Base-by-base conservation (phyloP, 768 basidiomycete species). In the Termitomyces sp. region DNA sequence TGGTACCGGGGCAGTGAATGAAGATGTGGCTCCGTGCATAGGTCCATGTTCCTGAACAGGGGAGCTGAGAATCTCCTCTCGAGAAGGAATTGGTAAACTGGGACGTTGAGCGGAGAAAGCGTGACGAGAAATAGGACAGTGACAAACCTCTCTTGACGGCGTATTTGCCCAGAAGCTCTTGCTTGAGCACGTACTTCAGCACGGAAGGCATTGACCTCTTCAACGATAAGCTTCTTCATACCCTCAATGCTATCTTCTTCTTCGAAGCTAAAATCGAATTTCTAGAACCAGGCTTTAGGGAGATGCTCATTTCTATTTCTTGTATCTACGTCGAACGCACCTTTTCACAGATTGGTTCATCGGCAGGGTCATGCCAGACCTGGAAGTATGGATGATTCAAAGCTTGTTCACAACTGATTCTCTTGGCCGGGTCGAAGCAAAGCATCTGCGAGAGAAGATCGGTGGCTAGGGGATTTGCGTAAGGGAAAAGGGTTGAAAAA, bases 331-430 rank as follows among this genome's bases (percentile, higher is more conserved):
- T 18, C 42, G 8, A 29, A 73, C 79, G 65, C 64, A 93, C 94
- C 50, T 81, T 71, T 37, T 91, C 85, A 70, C 94, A 97, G 37
- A 82, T 64, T 0, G 95, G 95, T 71, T 97, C 95, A 69, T 98
- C 95, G 10, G 90, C 85, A 20, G 94, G 94, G 70, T 98, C 97
- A 68, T 98, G 95, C 97, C 97, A 99, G 12, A 98, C 97, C 59
- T 90, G 84, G 60, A 92, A 75, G 74, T 98, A 99, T 2, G 95
- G 94, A 69, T 99, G 97, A 54, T 89, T 88, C 51, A 99, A 77
- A 2, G 97, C 97, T 68, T 98, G 87, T 66, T 97, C 93, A 71
- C 96, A 98, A 58, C 91, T 92, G 71, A 98, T 95, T 55, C 96
- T 87, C 74, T 93, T 93, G 18, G 93, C 89, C 39, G 97, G 97